A percentile compares a stretch with the other conserved stretches of the same genome.
Conservation (phyloP, 2,329 filamentous ascomycete genomes). For the Chaetomiaceae sp. region DNA sequence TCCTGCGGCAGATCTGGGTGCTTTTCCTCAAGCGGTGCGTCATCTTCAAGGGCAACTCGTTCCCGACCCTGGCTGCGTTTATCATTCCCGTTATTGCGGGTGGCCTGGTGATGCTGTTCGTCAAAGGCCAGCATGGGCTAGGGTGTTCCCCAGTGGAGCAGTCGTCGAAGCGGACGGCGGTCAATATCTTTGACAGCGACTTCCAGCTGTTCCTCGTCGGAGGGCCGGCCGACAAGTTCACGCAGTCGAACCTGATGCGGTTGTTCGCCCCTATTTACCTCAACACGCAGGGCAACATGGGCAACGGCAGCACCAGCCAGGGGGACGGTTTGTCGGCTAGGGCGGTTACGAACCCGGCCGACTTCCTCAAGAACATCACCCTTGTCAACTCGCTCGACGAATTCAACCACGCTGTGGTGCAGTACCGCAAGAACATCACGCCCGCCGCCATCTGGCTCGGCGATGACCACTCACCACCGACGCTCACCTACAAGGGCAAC, state of each 20-base stretch:
- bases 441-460: slow-evolving; percentile 80
- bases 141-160: slow-evolving; percentile 50
- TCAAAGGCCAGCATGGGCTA: slow-evolving; percentile 51
- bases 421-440: slow-evolving; percentile 62
- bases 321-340: slow-evolving; percentile 22
- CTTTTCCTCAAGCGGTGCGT: slow-evolving; percentile 74
- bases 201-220: slow-evolving; percentile 38
- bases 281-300: slow-evolving; percentile 10
- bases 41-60: slow-evolving; percentile 72
- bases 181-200: slow-evolving; percentile 37
- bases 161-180: slow-evolving; percentile 38
- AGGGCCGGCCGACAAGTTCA: slow-evolving; percentile 43
- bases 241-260: slow-evolving; percentile 26
- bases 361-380: slow-evolving; percentile 39
- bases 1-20: slow-evolving; percentile 65
- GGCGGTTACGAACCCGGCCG: slow-evolving; percentile 10
- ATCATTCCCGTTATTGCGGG: slow-evolving; percentile 75
- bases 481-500: slow-evolving; percentile 68
- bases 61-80: slow-evolving; percentile 71
- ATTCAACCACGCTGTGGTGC: slow-evolving; percentile 62
- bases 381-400: slow-evolving; percentile 60
- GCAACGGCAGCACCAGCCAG: slow-evolving; percentile 8
- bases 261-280: slow-evolving; percentile 40
- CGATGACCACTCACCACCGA: slow-evolving; percentile 54
- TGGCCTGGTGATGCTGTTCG: slow-evolving; percentile 72